These are phyloP conservation scores for Penicillium expansum DNA, from an alignment of 2,329 filamentous ascomycete genomes.

Conservation along the genomic window DNA sequence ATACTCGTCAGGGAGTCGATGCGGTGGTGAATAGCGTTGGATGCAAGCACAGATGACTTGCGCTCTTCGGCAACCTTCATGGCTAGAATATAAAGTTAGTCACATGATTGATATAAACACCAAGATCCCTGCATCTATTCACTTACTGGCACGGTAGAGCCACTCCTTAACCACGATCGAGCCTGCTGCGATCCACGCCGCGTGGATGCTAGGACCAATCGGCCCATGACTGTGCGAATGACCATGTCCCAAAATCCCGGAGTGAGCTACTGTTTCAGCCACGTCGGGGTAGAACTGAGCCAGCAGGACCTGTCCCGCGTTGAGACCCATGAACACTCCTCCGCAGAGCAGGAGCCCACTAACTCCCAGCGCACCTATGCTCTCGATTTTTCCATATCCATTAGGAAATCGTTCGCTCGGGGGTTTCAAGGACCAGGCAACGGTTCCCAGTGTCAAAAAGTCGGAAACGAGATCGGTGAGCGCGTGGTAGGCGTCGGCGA, in stretches of 20 bases:
- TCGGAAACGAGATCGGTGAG: constrained; percentile 94
- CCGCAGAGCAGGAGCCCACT: constrained; percentile 86
- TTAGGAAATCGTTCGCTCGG: constrained; percentile 80
- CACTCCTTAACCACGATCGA: constrained; percentile 94
- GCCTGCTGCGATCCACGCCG: constrained; percentile 87
- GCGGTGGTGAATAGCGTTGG: constrained; percentile 93
- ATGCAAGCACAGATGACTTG: constrained; percentile 92
- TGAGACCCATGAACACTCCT: constrained; percentile 87
- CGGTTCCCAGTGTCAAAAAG: constrained; percentile 87
- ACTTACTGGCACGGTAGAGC: constrained; percentile 92
- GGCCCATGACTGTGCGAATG: constrained; percentile 59
- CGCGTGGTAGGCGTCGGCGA: constrained; percentile 93
- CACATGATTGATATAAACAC: neutral
- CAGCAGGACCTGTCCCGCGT: constrained; percentile 67
- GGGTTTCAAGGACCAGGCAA: constrained; percentile 86
- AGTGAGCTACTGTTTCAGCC: constrained; percentile 48
- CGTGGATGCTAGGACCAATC: constrained; percentile 79
- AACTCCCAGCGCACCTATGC: constrained; percentile 86
- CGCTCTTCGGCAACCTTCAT: constrained; percentile 94
- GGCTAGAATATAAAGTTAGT: constrained; percentile 50
- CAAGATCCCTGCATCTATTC: neutral
- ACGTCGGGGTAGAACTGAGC: constrained; percentile 70
- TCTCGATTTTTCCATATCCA: constrained; percentile 98
- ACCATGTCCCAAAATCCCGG: constrained; percentile 51
- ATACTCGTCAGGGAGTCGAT: constrained; percentile 94